phyloP scores from a whole-genome alignment of 192 early-diverging fungal genomes.

The Linnemannia elongata region DNA sequence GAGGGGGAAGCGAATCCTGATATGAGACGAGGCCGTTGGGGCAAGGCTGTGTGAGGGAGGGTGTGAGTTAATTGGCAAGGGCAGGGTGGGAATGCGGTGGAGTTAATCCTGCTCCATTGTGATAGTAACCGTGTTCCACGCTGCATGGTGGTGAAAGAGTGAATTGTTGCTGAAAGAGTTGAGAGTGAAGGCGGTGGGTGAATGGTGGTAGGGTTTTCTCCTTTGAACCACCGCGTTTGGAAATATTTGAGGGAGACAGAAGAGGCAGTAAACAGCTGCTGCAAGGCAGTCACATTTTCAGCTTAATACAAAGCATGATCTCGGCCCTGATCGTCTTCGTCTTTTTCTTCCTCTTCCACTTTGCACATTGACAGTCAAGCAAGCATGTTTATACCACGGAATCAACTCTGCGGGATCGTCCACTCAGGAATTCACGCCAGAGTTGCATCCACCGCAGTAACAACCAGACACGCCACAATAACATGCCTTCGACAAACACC shows the following conservation, averaged over 20 bases:
- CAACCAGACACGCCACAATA: not conserved
- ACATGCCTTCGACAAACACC: not conserved
- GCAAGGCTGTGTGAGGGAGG: not conserved
- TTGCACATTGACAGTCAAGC: not conserved
- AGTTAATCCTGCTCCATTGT: not conserved
- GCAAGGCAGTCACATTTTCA: not conserved
- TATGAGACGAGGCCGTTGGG: not conserved
- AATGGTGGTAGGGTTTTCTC: not conserved
- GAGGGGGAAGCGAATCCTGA: not conserved
- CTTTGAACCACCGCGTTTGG: not conserved
- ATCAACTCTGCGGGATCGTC: conserved; percentile 1
- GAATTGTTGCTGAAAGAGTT: not conserved
- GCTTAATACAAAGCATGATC: not conserved
- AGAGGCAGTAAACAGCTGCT: not conserved
- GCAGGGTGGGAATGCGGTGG: not conserved
- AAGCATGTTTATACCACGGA: conserved; percentile 3
- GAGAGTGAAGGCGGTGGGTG: not conserved
- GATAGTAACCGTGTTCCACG: conserved; percentile 2
- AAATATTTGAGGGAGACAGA: not conserved
- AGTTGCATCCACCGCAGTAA: not conserved
- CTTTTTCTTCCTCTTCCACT: not conserved
- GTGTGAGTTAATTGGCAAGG: not conserved
- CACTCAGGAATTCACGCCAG: not conserved
- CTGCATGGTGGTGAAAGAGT: not conserved
- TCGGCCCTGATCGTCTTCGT: not conserved